phyloP scores from a whole-genome alignment of 2,329 filamentous ascomycete species.

The Purpureocillium takamizusanense region DNA sequence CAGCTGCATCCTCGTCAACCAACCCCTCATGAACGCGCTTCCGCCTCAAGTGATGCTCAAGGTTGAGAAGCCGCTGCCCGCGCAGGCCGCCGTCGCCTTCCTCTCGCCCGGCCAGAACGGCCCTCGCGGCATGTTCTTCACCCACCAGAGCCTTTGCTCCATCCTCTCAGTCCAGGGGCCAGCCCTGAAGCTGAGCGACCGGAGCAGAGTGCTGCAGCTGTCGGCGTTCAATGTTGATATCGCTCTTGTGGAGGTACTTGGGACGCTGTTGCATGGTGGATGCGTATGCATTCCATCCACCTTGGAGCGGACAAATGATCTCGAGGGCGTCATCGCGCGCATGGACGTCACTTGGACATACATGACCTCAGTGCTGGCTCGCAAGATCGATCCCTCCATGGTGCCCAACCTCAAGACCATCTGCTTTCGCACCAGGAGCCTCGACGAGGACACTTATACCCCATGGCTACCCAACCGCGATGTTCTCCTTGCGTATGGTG shows the following conservation, averaged over 20 bases:
- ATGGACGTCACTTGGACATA: slow-evolving; percentile 44
- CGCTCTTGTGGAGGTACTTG: slow-evolving; percentile 40
- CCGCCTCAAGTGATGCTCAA: slow-evolving; percentile 18
- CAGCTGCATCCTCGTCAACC: slow-evolving; percentile 32
- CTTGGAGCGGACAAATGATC: slow-evolving; percentile 37
- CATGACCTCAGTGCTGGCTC: slow-evolving; percentile 50
- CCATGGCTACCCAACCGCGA: slow-evolving; percentile 36
- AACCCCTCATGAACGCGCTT: slow-evolving; percentile 28
- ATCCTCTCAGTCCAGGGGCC: slow-evolving; percentile 41
- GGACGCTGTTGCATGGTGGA: slow-evolving; percentile 44
- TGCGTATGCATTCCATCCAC: slow-evolving; percentile 50
- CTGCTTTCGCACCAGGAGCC: slow-evolving; percentile 38
- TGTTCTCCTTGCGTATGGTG: slow-evolving; percentile 42
- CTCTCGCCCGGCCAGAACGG: slow-evolving; percentile 42
- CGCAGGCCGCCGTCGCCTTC: slow-evolving; percentile 50
- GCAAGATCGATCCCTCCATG: slow-evolving; percentile 26
- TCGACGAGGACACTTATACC: slow-evolving; percentile 38
- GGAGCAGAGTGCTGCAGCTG: slow-evolving; percentile 47
- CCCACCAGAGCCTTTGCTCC: slow-evolving; percentile 49
- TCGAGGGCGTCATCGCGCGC: slow-evolving; percentile 38
- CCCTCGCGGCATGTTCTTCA: slow-evolving; percentile 53
- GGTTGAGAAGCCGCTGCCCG: slow-evolving; percentile 24
- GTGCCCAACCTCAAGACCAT: slow-evolving; percentile 30
- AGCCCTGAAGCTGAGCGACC: slow-evolving; percentile 36
- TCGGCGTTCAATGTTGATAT: slow-evolving; percentile 46